phyloP scores from a whole-genome alignment of 2,329 filamentous ascomycete genomes.

The Neonectria punicea region DNA sequence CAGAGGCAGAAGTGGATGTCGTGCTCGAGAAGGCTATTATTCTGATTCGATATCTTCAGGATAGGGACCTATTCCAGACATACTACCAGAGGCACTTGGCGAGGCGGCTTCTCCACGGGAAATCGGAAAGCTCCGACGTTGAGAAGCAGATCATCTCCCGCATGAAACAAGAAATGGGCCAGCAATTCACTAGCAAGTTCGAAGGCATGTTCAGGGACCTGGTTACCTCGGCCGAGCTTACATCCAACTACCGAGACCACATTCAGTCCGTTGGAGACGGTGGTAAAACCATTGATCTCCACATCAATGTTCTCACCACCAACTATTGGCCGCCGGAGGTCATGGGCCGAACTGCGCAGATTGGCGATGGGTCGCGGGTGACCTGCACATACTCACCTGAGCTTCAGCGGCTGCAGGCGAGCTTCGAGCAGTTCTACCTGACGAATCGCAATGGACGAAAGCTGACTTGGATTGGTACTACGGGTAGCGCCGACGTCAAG shows the following conservation, averaged over 20 bases:
- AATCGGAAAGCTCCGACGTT: slow-evolving; percentile 89
- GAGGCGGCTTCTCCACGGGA: slow-evolving; percentile 85
- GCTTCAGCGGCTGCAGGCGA: slow-evolving; percentile 79
- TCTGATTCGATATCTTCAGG: slow-evolving; percentile 85
- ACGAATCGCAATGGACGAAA: slow-evolving; percentile 88
- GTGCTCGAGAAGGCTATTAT: slow-evolving; percentile 91
- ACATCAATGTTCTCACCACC: slow-evolving; percentile 86
- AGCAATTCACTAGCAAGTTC: slow-evolving; percentile 90
- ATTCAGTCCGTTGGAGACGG: slow-evolving; percentile 63
- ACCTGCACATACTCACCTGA: slow-evolving; percentile 78
- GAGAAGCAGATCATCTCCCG: slow-evolving; percentile 96
- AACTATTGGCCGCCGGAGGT: slow-evolving; percentile 96
- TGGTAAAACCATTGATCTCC: slow-evolving; percentile 73
- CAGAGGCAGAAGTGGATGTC: slow-evolving; percentile 84
- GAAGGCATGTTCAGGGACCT: slow-evolving; percentile 99
- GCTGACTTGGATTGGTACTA: slow-evolving; percentile 80
- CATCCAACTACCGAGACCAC: slow-evolving; percentile 78
- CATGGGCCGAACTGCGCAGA: slow-evolving; percentile 71
- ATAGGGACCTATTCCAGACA: slow-evolving; percentile 94
- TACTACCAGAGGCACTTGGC: slow-evolving; percentile 99
- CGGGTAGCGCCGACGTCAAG: slow-evolving; percentile 86
- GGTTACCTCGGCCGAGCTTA: slow-evolving; percentile 85
- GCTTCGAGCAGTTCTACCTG: slow-evolving; percentile 90
- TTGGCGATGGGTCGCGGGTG: slow-evolving; percentile 55
- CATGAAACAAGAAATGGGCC: slow-evolving; percentile 97